Base-by-base conservation (phyloP, 2,329 filamentous ascomycete genomes). In the Xylaria sp. region DNA sequence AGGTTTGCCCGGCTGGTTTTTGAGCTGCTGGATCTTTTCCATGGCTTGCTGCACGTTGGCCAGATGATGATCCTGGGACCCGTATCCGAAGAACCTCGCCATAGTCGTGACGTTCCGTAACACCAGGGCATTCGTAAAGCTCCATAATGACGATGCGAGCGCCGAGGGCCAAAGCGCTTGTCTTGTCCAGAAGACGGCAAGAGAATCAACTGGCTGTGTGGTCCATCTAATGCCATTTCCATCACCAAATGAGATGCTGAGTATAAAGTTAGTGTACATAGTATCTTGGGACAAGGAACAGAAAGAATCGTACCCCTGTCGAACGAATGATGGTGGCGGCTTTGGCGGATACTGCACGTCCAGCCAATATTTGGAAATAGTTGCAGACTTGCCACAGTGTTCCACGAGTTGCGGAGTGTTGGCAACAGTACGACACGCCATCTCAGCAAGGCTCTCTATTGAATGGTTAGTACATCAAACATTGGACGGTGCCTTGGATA, bases 261-360 rank as follows among this genome's bases (percentile, higher is more conserved):
- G 72, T 81, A 68, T 29, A n/a, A n/a, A 37, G 64, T 72, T 57
- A 72, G 71, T 40, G 18, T 12, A 47, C 21, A 4, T 32, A 21
- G n/a, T 27, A 62, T 53, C 13, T n/a, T 25, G 3, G 1, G 35
- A 42, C 35, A 16, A 42, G 2, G 23, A 29, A 32, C 16, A 35
- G 68, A 44, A 42, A 16, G 16, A 42, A n/a, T 13, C 83, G 72
- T 84, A 91, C 90, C 89, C 90, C 58, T 84, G 85, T 66, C 87
- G 84, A 68, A 85, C 82, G 65, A 87, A 90, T 63, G 83, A 84
- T 5, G 90, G 88, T 1, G 90, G 89, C 50, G 89, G 87, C 42
- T 80, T 81, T 51, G 80, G 78, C 0, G 90, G 90, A 70, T 87
- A 91, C 59, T 88, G 83, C 29, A 91, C 81, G 48, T 91, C 85